Conservation (phyloP, 2,329 filamentous ascomycete genomes). For the Alternaria triticina region DNA sequence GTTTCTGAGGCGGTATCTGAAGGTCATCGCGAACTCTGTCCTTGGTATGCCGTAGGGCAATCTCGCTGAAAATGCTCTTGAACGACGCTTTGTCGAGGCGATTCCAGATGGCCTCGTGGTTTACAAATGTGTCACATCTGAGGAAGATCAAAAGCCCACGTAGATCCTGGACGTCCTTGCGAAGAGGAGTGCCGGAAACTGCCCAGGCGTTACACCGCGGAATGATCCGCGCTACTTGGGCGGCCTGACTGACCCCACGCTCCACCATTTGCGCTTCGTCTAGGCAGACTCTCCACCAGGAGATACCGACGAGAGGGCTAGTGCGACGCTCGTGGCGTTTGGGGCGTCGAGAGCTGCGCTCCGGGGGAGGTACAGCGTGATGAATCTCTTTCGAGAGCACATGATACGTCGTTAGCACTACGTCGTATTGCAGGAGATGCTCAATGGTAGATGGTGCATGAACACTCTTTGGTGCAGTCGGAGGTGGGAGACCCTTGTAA, state of each 20-base stretch:
- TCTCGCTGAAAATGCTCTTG: slow-evolving; percentile 69
- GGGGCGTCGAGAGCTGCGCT: slow-evolving; percentile 69
- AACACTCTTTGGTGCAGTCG: slow-evolving; percentile 36
- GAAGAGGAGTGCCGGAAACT: slow-evolving; percentile 87
- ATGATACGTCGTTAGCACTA: slow-evolving; percentile 68
- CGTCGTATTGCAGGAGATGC: slow-evolving; percentile 59
- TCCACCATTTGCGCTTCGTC: slow-evolving; percentile 92
- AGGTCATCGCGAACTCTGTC: slow-evolving; percentile 79
- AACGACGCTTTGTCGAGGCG: slow-evolving; percentile 73
- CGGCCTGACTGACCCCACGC: slow-evolving; percentile 82
- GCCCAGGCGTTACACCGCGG: slow-evolving; percentile 90
- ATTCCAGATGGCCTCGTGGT: slow-evolving; percentile 69
- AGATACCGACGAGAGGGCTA: slow-evolving; percentile 80
- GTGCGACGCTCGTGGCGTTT: slow-evolving; percentile 70
- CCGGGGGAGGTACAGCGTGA: slow-evolving; percentile 72
- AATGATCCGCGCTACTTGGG: slow-evolving; percentile 77
- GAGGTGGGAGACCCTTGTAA: slow-evolving; percentile 59
- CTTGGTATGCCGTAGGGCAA: slow-evolving; percentile 88
- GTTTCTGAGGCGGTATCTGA: slow-evolving; percentile 78
- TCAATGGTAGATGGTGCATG: slow-evolving; percentile 52
- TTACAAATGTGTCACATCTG: slow-evolving; percentile 76
- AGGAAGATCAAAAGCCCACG: slow-evolving; percentile 83
- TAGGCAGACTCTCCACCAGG: slow-evolving; percentile 83
- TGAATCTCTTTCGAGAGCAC: slow-evolving; percentile 82
- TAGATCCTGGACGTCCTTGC: slow-evolving; percentile 78